Base-by-base conservation (phyloP, 257 asterid species). In the Linderniella brevidens region DNA sequence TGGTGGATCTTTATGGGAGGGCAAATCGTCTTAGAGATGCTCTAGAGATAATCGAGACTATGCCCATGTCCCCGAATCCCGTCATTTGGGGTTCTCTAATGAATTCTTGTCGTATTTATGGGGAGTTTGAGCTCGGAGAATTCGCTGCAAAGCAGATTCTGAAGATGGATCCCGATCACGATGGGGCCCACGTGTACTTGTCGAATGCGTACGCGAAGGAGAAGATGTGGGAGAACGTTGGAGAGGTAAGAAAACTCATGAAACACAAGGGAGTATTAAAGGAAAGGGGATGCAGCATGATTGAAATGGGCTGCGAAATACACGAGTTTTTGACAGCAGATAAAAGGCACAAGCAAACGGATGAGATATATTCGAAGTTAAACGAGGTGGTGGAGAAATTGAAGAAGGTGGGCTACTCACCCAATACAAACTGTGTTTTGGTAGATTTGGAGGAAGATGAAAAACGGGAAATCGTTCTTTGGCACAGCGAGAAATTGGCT, bases 51-150 rank as follows among this genome's bases (percentile, higher is more conserved):
- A 77, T 76, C 4, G 87, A 85, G 71, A 65, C 41, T 16, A 80
- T 76, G 93, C 95, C 87, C 11, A 53, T 78, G 74, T 80, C 87
- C 10, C 95, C 95, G 35, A 85, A 76, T 44, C 68, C 72, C 35
- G 58, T 78, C 59, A 65, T 80, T 19, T 85, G 95, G 93, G 85
- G 87, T 13, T 85, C 93, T 5, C 52, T 85, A 13, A 78, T 85
- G 95, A 73, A 80, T 47, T 76, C 88, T 14, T 80, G 95, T 59
- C 68, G 68, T 55, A 71, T 52, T 19, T 87, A 80, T 19, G 68
- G 76, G 14, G 77, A 85, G 63, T 60, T 64, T 39, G 92, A 78
- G 54, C 60, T 80, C 29, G 93, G 92, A 8, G 80, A 71, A 57
- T 80, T 70, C 55, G 93, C 84, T 6, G 93, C 93, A 15, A 65